phyloP scores from a whole-genome alignment of 495 filamentous ascomycete genomes.

The Talaromyces trachyspermus region DNA sequence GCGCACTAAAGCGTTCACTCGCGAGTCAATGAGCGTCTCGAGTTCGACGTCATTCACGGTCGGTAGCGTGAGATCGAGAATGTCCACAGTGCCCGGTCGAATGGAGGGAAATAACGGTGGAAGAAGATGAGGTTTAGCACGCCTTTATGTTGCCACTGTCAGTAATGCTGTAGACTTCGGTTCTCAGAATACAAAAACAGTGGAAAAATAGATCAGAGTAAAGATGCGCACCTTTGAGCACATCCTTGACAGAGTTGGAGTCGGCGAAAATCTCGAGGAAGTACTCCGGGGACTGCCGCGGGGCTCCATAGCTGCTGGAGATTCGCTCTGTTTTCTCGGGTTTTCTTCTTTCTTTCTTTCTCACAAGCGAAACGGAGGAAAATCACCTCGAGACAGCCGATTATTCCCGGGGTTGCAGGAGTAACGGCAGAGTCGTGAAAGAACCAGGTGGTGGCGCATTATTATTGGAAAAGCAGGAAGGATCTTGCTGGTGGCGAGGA shows the following conservation, averaged over 20 bases:
- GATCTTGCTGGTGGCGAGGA: background rate
- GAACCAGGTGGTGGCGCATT: conserved; percentile 1
- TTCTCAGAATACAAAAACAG: background rate
- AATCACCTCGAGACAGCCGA: background rate
- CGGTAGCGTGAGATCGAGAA: conserved; percentile 86
- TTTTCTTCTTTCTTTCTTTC: background rate
- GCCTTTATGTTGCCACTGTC: conserved; percentile 39
- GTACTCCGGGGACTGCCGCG: conserved; percentile 68
- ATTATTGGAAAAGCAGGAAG: background rate
- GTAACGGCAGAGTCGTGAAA: background rate
- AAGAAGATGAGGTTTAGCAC: conserved; percentile 98
- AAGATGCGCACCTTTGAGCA: conserved; percentile 69
- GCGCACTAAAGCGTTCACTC: conserved; percentile 67
- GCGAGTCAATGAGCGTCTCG: conserved; percentile 86
- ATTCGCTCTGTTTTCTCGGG: too few species aligned
- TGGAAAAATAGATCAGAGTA: background rate
- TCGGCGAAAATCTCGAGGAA: conserved; percentile 77
- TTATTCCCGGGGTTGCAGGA: background rate
- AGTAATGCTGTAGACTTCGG: background rate
- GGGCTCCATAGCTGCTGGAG: conserved; percentile 39
- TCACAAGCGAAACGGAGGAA: background rate
- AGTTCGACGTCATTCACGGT: conserved; percentile 82
- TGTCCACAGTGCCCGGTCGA: conserved; percentile 75
- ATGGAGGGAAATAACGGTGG: conserved; percentile 93
- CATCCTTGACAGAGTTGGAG: conserved; percentile 74